Conservation (phyloP, 306 rosid genomes). For the Prunus mume region DNA sequence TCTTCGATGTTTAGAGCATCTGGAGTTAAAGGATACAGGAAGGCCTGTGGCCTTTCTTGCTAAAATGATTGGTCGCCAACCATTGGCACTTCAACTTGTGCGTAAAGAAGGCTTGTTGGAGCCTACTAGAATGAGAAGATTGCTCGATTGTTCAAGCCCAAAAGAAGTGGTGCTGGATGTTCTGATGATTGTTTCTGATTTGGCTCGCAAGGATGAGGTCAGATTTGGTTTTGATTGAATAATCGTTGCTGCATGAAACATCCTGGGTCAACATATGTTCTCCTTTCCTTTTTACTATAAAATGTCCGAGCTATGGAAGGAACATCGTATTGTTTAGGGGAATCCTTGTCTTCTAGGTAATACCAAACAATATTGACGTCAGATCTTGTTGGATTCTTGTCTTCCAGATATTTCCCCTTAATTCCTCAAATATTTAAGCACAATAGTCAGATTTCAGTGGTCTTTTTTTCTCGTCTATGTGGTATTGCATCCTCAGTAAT, state of each 20-base stretch:
- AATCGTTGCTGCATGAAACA: background rate
- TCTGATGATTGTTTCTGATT: conserved; percentile 91
- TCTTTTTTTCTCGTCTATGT: too few relatives aligned
- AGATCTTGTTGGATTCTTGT: too few relatives aligned
- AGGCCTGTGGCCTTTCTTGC: conserved; percentile 94
- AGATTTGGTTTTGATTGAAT: conserved; percentile 30
- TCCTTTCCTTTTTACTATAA: background rate
- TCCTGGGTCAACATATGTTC: background rate
- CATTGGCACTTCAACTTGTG: conserved; percentile 80
- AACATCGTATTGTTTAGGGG: background rate
- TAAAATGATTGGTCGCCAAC: conserved; percentile 75
- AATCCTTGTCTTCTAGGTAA: background rate
- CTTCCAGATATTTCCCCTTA: too few relatives aligned
- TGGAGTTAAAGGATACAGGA: conserved; percentile 66
- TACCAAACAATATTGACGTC: too few relatives aligned
- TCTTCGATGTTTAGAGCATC: conserved; percentile 68
- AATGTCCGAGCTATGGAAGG: background rate
- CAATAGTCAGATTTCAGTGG: too few relatives aligned
- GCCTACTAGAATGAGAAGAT: conserved; percentile 67
- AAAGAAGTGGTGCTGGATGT: conserved; percentile 73
- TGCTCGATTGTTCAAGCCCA: conserved; percentile 60
- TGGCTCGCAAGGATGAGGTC: conserved; percentile 97
- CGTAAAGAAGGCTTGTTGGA: conserved; percentile 70
- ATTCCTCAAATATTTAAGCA: too few relatives aligned
- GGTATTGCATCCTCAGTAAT: too few relatives aligned